Base-by-base conservation (phyloP, 106 monocot genomes). In the Dendrobium officinale region DNA sequence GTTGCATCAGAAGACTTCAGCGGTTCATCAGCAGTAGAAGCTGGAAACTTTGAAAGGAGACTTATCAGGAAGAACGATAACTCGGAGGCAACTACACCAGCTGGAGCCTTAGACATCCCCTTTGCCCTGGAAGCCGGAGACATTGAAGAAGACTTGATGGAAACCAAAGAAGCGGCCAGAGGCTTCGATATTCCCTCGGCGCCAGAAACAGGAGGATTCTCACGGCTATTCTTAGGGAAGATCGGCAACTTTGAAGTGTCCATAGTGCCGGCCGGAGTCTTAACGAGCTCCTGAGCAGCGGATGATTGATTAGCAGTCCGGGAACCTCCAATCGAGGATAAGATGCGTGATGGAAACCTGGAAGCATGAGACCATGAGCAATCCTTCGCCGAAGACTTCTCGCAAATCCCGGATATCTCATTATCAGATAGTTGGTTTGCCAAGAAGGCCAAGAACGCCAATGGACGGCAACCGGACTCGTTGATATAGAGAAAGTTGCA, bases 401-500 rank as follows among this genome's bases (percentile, higher is more conserved):
- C 83, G 54, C 1, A 75, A 67, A 42, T 22, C 78, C 22, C 75
- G 10, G 81, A 82, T 7, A 42, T 10, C 47, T 75, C 81, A 61
- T 58, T 42, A 47, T 64, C 79, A 22, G 77, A 2, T 17, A 76
- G 61, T 5, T 64, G 70, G 37, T 43, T 56, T 40, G 80, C 42
- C 81, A 89, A 80, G 78, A 88, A 54, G 49, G 83, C 44, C 18
- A 86, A 31, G 31, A 31, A 31, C 1, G 31, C 31, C 31, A 31
- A 31, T 51, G 86, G 77, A n/a, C 81, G 33, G 66, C 88, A 37
- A 81, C 37, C 19, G 51, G 51, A 51, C 51, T 90, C 88, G 48
- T 83, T 79, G 79, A 89, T 33, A 77, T 86, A 26, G 19, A 88
- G 89, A 79, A 82, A 83, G 27, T 54, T 26, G 4, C 85, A 54